A percentile compares a stretch with the other conserved stretches of the same genome.
These are phyloP conservation scores for Fagus sylvatica DNA, from an alignment of 306 rosid species.

Conservation along the genomic window DNA sequence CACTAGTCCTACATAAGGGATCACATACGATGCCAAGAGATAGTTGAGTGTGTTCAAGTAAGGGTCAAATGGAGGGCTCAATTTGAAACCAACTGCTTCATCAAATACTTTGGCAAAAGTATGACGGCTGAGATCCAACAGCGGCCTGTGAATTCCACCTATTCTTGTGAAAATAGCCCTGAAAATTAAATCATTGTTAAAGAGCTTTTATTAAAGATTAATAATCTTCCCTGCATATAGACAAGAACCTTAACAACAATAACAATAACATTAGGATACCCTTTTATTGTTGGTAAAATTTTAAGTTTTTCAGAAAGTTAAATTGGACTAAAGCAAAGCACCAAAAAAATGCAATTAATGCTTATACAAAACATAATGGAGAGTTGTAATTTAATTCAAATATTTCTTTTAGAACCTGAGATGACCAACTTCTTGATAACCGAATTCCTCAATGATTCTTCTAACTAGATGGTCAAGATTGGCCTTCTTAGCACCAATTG, in stretches of 20 bases:
- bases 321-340: too few relatives aligned
- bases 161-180: constrained; percentile 8
- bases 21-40: constrained; percentile 6
- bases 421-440: constrained; percentile 37
- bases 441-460: constrained; percentile 31
- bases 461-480: constrained; percentile 16
- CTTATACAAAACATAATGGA: too few relatives aligned
- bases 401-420: constrained; percentile 9
- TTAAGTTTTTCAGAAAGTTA: too few relatives aligned
- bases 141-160: constrained; percentile 35
- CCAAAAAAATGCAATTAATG: too few relatives aligned
- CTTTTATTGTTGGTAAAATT: too few relatives aligned
- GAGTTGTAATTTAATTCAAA: neutral
- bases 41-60: constrained; percentile 20
- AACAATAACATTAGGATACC: too few relatives aligned
- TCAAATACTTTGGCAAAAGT: constrained; percentile 22
- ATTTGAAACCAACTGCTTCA: constrained; percentile 7
- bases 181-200: neutral
- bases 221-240: neutral
- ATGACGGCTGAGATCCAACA: constrained; percentile 23
- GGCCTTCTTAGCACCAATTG: constrained; percentile 31
- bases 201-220: neutral
- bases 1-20: constrained; percentile 29
- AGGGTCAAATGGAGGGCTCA: constrained; percentile 33
- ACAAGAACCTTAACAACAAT: too few relatives aligned